phyloP scores from a whole-genome alignment of 805 yeast genomes.

The Saccharomycopsis lassenensis region DNA sequence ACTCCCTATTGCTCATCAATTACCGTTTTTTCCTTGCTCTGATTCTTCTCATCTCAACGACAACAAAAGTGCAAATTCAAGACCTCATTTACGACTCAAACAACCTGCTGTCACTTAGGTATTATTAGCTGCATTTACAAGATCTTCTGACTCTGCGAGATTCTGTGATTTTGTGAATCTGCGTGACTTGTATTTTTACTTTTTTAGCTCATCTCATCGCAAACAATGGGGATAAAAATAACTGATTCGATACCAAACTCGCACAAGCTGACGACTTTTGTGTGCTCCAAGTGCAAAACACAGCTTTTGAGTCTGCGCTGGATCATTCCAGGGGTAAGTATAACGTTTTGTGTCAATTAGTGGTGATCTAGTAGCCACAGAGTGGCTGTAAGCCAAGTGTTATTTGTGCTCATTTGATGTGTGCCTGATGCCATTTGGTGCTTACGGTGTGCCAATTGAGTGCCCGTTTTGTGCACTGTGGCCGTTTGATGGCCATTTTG shows the following conservation, averaged over 20 bases:
- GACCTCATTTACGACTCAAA: too few relatives aligned
- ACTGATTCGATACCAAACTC: constrained; percentile 15
- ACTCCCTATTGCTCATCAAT: too few relatives aligned
- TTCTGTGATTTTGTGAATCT: too few relatives aligned
- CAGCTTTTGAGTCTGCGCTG: constrained; percentile 15
- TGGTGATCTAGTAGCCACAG: too few relatives aligned
- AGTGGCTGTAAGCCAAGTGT: neutral
- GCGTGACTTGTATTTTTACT: too few relatives aligned
- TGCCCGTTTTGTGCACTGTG: neutral
- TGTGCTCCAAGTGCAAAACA: constrained; percentile 10
- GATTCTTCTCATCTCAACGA: too few relatives aligned
- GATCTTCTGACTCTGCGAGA: too few relatives aligned
- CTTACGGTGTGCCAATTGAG: neutral
- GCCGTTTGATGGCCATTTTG: neutral
- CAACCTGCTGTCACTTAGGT: too few relatives aligned
- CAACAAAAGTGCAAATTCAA: too few relatives aligned
- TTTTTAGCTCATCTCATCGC: too few relatives aligned
- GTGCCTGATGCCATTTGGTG: neutral
- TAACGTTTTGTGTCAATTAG: neutral
- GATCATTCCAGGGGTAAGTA: constrained; percentile 18
- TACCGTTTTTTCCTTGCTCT: too few relatives aligned
- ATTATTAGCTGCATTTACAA: too few relatives aligned
- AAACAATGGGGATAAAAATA: constrained; percentile 15
- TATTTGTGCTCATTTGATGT: neutral
- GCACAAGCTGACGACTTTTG: constrained; percentile 8